Conservation (phyloP, 2,329 filamentous ascomycete species). For the Apiospora rasikravindrae region DNA sequence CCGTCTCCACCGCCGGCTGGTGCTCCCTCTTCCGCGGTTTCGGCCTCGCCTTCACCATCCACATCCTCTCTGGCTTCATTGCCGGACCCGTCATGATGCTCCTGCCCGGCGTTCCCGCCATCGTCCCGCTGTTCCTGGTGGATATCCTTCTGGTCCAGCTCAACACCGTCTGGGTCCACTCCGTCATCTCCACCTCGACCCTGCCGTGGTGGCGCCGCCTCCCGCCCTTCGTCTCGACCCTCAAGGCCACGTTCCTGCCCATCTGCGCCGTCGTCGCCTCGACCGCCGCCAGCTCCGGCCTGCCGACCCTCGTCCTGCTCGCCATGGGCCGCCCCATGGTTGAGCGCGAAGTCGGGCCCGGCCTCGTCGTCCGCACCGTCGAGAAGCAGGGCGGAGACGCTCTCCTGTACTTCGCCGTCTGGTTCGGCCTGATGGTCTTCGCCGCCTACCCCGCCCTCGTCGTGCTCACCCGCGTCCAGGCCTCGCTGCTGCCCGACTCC, state of each 20-base stretch:
- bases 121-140: conserved; percentile 45
- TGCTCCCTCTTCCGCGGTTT: conserved; percentile 73
- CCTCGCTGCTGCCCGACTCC: conserved; percentile 81
- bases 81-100: conserved; percentile 36
- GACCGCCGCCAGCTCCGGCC: conserved; percentile 47
- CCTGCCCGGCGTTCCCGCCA: conserved; percentile 14
- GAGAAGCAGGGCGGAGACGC: neutral
- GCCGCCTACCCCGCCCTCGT: conserved; percentile 79
- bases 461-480: conserved; percentile 81
- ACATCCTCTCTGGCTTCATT: conserved; percentile 25
- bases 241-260: conserved; percentile 72
- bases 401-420: conserved; percentile 49
- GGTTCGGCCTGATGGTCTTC: conserved; percentile 60
- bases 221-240: conserved; percentile 66
- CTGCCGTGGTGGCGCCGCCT: conserved; percentile 73
- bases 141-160: conserved; percentile 68
- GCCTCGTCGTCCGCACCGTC: neutral
- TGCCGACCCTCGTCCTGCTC: conserved; percentile 64
- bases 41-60: conserved; percentile 46
- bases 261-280: neutral
- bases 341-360: conserved; percentile 49
- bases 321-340: conserved; percentile 46
- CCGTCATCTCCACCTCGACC: conserved; percentile 74
- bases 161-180: conserved; percentile 82
- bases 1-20: conserved; percentile 61